These are phyloP conservation scores for Fusarium miscanthi DNA, from an alignment of 2,329 filamentous ascomycete genomes.

Conservation along the genomic window DNA sequence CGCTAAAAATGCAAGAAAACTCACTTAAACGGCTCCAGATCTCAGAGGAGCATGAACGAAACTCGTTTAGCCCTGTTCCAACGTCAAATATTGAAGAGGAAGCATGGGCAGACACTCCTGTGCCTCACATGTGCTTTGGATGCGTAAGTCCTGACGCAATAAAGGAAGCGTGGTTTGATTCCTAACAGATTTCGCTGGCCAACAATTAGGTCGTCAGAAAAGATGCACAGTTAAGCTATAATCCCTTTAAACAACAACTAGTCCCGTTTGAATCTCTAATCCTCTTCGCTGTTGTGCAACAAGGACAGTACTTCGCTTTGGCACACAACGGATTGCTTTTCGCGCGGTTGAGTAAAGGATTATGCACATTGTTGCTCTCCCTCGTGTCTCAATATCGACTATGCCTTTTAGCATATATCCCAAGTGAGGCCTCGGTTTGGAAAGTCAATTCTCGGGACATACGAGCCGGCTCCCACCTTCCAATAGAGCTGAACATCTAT, in stretches of 20 bases:
- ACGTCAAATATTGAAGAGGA: not conserved
- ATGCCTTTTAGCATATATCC: accelerated
- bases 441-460: accelerated
- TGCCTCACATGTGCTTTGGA: not conserved
- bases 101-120: accelerated
- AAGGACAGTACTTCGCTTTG: not conserved
- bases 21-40: accelerated
- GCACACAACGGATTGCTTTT: accelerated
- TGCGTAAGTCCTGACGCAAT: accelerated
- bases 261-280: no score
- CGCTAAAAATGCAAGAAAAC: accelerated
- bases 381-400: accelerated
- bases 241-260: not conserved
- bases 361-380: accelerated
- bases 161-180: accelerated
- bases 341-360: not conserved
- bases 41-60: not conserved
- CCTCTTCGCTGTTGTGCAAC: accelerated
- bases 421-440: not conserved
- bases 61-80: not conserved
- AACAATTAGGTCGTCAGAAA: not conserved
- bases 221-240: not conserved
- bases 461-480: accelerated
- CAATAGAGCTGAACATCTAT: not conserved
- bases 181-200: accelerated